Conservation (phyloP, 371 early-diverging fungal species). For the Thermomucor indicae-seudaticae region DNA sequence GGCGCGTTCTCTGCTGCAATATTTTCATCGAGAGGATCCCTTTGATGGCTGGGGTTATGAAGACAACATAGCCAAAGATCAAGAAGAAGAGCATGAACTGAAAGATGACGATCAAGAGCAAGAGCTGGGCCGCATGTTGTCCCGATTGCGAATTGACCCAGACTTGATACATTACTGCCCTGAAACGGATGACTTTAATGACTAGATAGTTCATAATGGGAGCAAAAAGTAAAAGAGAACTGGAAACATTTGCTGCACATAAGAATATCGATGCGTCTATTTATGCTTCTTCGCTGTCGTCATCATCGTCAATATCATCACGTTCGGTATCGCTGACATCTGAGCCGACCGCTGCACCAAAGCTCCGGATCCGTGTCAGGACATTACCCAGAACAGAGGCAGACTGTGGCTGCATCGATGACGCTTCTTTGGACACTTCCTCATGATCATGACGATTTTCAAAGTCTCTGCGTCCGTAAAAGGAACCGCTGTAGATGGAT, state of each 20-base stretch:
- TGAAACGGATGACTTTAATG: conserved; percentile 5
- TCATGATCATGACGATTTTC: conserved; percentile 38
- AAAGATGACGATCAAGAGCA: conserved; percentile 7
- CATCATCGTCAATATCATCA: conserved; percentile 19
- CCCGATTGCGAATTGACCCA: conserved; percentile 5
- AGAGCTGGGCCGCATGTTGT: conserved; percentile 7
- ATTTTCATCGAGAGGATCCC: too few relatives aligned
- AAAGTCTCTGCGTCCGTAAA: conserved; percentile 48
- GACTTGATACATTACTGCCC: conserved; percentile 8
- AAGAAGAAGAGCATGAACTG: background rate
- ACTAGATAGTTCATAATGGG: too few relatives aligned
- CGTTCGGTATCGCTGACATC: conserved; percentile 18
- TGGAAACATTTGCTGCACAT: too few relatives aligned
- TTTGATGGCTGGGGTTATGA: too few relatives aligned
- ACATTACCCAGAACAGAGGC: conserved; percentile 12
- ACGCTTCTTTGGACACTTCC: conserved; percentile 5
- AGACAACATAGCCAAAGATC: too few relatives aligned
- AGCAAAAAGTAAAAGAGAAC: too few relatives aligned
- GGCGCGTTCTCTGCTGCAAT: background rate
- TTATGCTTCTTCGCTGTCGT: conserved; percentile 7
- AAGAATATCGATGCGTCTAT: background rate
- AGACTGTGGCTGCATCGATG: conserved; percentile 1
- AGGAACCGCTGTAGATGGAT: conserved; percentile 24
- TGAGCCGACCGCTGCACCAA: background rate
- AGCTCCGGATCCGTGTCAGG: conserved; percentile 18